Evolutionary conservation across 768 basidiomycete species (phyloP).

Genomic region (Kwoniella newhampshirensis): DNA sequence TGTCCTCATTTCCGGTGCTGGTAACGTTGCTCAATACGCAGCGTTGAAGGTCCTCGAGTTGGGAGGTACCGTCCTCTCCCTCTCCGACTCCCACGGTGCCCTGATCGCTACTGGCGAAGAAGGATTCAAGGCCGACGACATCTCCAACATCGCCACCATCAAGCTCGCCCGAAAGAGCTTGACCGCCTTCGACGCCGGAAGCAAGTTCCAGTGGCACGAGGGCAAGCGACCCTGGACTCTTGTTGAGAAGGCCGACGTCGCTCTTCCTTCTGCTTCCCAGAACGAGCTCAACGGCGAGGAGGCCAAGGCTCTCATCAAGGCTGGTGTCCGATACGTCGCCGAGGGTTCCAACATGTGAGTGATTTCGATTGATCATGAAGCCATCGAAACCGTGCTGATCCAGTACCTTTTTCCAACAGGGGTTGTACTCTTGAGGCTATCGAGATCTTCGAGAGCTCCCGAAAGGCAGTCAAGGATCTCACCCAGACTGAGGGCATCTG

Average conservation of each 20-base stretch:
- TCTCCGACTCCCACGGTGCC: conserved; percentile 73
- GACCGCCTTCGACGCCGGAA: conserved; percentile 52
- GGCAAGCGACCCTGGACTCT: conserved; percentile 70
- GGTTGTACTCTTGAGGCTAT: conserved; percentile 72
- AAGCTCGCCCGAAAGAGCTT: conserved; percentile 51
- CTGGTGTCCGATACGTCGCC: conserved; percentile 69
- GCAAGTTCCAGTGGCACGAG: conserved; percentile 55
- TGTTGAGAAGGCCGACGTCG: conserved; percentile 64
- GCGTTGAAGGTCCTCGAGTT: conserved; percentile 75
- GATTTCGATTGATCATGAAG: conserved; percentile 7
- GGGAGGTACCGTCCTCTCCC: conserved; percentile 67
- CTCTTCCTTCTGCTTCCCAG: conserved; percentile 66
- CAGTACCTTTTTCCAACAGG: conserved; percentile 36
- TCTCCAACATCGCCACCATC: conserved; percentile 55
- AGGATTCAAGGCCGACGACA: conserved; percentile 63
- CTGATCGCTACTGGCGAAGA: conserved; percentile 60
- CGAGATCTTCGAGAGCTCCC: conserved; percentile 67
- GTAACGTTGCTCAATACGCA: conserved; percentile 73
- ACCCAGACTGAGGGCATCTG: conserved; percentile 56
- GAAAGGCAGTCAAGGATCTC: conserved; percentile 54
- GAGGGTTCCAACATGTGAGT: conserved; percentile 72
- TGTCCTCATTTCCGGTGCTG: conserved; percentile 60
- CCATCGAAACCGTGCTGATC: conserved; percentile 1
- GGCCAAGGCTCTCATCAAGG: conserved; percentile 67
- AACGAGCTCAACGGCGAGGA: conserved; percentile 59